Percentiles rank a stretch among this genome's conserved stretches.
Evolutionary conservation across 2,329 filamentous ascomycete species (phyloP).

Genomic region (Pestalotiopsis fici): DNA sequence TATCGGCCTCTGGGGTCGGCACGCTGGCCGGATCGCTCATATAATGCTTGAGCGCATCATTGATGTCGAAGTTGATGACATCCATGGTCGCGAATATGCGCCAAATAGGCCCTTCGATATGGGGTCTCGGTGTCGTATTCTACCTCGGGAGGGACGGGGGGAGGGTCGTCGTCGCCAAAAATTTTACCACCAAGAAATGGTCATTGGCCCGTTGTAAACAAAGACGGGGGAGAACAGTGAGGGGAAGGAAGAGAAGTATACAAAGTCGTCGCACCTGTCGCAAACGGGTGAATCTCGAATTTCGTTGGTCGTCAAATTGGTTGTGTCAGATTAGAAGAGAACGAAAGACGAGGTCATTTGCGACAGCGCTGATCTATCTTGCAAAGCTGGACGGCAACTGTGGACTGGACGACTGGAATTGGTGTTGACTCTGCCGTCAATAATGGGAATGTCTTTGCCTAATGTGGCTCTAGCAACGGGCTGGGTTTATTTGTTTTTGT

Average conservation of each 20-base stretch:
- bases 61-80: slow-evolving; percentile 89
- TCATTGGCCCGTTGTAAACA: neutral
- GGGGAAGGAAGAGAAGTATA: neutral
- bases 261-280: neutral
- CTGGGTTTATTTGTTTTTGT: slow-evolving; percentile 30
- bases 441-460: neutral
- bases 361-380: neutral
- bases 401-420: neutral
- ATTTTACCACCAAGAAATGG: neutral
- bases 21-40: slow-evolving; percentile 88
- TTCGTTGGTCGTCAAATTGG: neutral
- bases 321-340: neutral
- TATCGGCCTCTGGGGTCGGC: slow-evolving; percentile 81
- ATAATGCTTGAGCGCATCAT: slow-evolving; percentile 94
- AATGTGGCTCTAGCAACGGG: slow-evolving; percentile 15
- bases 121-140: neutral
- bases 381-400: neutral
- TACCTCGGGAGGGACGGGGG: neutral
- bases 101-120: slow-evolving; percentile 5
- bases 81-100: slow-evolving; percentile 51
- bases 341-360: neutral
- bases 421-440: slow-evolving; percentile 1
- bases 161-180: neutral
- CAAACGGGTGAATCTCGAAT: neutral
- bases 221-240: neutral